Base-by-base conservation (phyloP, 345 rosid species). In the Linum tenue region DNA sequence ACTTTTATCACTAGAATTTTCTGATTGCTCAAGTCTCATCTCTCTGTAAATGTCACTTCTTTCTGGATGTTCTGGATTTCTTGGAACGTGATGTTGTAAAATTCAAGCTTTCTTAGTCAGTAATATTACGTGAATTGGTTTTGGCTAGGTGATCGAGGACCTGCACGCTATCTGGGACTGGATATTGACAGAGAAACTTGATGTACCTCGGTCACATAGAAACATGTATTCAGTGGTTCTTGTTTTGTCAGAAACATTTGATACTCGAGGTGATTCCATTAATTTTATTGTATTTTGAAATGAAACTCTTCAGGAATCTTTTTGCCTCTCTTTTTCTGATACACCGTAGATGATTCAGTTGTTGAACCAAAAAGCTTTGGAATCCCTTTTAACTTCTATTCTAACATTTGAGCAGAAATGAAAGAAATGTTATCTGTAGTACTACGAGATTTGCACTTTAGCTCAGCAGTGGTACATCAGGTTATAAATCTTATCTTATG, bases 401-500 rank as follows among this genome's bases (percentile, higher is more conserved):
- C 41, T 67, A n/a, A 56, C 64, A 69, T 73, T 74, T 67, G 55
- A 63, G 63, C 86, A 94, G 96, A 94, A 77, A 90, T 90, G 71
- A 94, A 84, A 80, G 99, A 94, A 68, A 73, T 86, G 80, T 68
- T 94, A 44, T 81, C 90, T 59, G 69, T 94, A 55, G 82, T 85
- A 57, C 58, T 94, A 78, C 84, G 73, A 77, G 97, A 90, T 69
- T 77, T 94, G 81, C 59, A 62, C 70, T 88, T 94, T 75, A 78
- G 82, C 74, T 82, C 97, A 5, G 95, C 95, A 50, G 99, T 90
- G 36, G 90, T 94, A 62, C 99, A 94, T 80, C 97, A 94, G 90
- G 95, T 85, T 55, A 69, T 75, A 62, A 40, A 41, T 48, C 37
- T 53, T 31, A 22, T 22, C 31, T 22, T 22, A 22, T 55, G 43